Evolutionary conservation across 1,139 yeast genomes (phyloP).

Genomic region (Geotrichum phurueaensis): DNA sequence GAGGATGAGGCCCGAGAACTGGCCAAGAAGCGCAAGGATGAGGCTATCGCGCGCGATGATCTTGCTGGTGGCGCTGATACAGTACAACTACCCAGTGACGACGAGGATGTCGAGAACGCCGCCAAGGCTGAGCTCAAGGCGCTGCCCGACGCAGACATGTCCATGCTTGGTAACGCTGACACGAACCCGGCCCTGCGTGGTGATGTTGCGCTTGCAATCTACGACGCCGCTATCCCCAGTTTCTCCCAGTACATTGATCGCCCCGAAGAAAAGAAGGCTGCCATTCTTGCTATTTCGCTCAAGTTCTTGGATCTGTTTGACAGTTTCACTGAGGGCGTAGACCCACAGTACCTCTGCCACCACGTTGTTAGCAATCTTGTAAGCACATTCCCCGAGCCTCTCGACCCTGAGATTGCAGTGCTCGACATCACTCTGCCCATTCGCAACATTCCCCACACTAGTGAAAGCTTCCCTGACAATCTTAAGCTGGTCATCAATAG

Average conservation of each 20-base stretch:
- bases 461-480: conserved; percentile 47
- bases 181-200: conserved; percentile 89
- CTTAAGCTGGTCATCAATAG: conserved; percentile 69
- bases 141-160: conserved; percentile 83
- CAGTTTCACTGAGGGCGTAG: conserved; percentile 54
- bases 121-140: conserved; percentile 46
- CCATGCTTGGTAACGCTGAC: conserved; percentile 76
- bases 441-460: conserved; percentile 43
- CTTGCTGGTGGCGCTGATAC: conserved; percentile 6
- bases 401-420: conserved; percentile 42
- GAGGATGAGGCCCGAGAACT: conserved; percentile 37
- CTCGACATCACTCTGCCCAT: conserved; percentile 64
- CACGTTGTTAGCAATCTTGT: conserved; percentile 57
- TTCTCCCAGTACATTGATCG: conserved; percentile 12
- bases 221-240: conserved; percentile 51
- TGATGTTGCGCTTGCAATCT: conserved; percentile 77
- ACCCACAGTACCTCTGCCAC: conserved; percentile 58
- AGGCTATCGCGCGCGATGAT: conserved; percentile 23
- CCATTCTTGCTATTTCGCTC: conserved; percentile 33
- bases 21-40: conserved; percentile 24
- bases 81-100: conserved; percentile 19
- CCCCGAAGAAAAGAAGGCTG: conserved; percentile 10
- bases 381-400: conserved; percentile 32
- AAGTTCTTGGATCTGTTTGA: conserved; percentile 55
- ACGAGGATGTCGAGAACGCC: conserved; percentile 30